Percentiles rank a stretch among this genome's conserved stretches.
phyloP scores from a whole-genome alignment of 2,329 filamentous ascomycete genomes.

The Fusarium hostae region DNA sequence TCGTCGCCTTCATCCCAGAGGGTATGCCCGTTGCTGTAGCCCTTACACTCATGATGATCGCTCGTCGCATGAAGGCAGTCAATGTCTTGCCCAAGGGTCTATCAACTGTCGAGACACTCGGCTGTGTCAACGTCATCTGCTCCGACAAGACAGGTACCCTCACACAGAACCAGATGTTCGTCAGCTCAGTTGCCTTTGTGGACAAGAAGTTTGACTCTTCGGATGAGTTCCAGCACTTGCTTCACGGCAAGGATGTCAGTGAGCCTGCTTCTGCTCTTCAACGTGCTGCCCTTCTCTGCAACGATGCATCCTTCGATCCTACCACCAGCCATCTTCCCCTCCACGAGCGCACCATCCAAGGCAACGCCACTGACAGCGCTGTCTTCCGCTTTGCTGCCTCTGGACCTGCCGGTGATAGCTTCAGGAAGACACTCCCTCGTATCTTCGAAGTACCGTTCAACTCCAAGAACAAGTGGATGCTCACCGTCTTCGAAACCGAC shows the following conservation, averaged over 20 bases:
- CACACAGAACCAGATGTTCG: constrained; percentile 58
- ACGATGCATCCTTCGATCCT: constrained; percentile 56
- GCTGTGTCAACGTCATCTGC: constrained; percentile 58
- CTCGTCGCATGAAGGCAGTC: constrained; percentile 55
- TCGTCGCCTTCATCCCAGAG: constrained; percentile 55
- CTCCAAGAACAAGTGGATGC: constrained; percentile 63
- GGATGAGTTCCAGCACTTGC: constrained; percentile 38
- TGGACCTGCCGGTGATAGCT: constrained; percentile 31
- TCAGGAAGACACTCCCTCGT: constrained; percentile 36
- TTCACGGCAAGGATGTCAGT: not conserved
- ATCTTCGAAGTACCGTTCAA: constrained; percentile 60
- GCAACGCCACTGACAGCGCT: constrained; percentile 57
- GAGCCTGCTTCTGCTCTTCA: constrained; percentile 14
- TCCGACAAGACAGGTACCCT: constrained; percentile 57
- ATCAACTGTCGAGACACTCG: constrained; percentile 56
- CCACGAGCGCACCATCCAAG: constrained; percentile 50
- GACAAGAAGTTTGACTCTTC: constrained; percentile 46
- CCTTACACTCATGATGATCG: constrained; percentile 56
- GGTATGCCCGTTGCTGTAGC: constrained; percentile 55
- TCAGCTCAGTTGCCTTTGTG: constrained; percentile 53
- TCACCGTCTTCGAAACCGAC: constrained; percentile 51
- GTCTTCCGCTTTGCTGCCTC: constrained; percentile 54
- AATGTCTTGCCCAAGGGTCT: constrained; percentile 56
- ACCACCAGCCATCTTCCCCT: constrained; percentile 50
- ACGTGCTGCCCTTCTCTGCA: constrained; percentile 49